Percentiles rank a stretch among this genome's conserved stretches.
Evolutionary conservation across 768 basidiomycete species (phyloP).

Genomic region (Lentinus tigrinus): DNA sequence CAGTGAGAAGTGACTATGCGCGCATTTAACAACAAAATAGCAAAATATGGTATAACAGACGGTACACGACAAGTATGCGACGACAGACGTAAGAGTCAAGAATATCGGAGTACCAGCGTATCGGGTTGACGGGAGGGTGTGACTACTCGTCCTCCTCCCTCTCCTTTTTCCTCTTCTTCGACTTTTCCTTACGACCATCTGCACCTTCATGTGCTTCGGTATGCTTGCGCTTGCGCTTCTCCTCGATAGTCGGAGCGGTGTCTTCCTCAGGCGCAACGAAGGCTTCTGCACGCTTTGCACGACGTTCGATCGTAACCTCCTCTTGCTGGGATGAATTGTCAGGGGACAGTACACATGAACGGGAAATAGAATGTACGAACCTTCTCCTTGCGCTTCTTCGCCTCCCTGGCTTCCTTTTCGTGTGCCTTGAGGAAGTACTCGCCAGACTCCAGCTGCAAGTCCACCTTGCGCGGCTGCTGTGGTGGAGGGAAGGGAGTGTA

Average conservation of each 20-base stretch:
- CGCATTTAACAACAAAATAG: too few relatives aligned
- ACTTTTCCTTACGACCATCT: constrained; percentile 33
- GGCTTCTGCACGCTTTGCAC: constrained; percentile 80
- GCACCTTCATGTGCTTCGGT: constrained; percentile 34
- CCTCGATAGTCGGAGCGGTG: constrained; percentile 70
- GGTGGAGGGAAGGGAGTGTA: constrained; percentile 99
- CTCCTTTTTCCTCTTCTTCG: constrained; percentile 42
- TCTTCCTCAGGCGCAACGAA: constrained; percentile 87
- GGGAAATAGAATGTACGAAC: constrained; percentile 31
- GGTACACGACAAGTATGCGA: too few relatives aligned
- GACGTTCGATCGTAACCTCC: constrained; percentile 66
- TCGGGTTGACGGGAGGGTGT: constrained; percentile 1
- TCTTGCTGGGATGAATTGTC: constrained; percentile 60
- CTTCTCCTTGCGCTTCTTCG: constrained; percentile 73
- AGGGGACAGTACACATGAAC: background rate
- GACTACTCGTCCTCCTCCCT: constrained; percentile 23
- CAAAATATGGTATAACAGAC: too few relatives aligned
- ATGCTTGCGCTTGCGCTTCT: constrained; percentile 62
- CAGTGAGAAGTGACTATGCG: too few relatives aligned
- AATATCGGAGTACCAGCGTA: too few relatives aligned
- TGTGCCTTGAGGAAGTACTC: constrained; percentile 96
- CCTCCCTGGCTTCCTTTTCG: constrained; percentile 80
- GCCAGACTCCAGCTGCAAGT: constrained; percentile 92
- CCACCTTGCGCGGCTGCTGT: constrained; percentile 91
- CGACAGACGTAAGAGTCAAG: too few relatives aligned